A percentile compares a stretch with the other conserved stretches of the same genome.
Evolutionary conservation across 305 asterid genomes (phyloP).

Genomic region (Rubia balearica): DNA sequence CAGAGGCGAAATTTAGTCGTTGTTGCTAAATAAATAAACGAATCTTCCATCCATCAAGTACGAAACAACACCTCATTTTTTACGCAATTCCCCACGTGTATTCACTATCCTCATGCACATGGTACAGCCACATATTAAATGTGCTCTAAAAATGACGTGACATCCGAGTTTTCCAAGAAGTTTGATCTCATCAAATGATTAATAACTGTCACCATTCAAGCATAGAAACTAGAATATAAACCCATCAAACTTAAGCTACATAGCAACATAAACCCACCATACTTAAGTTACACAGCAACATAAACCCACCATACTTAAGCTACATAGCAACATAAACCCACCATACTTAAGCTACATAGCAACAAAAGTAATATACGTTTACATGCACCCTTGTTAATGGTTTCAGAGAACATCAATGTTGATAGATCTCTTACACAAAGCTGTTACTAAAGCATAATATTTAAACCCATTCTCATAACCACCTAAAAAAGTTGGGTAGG

Average conservation of each 20-base stretch:
- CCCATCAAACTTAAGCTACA: too few relatives aligned
- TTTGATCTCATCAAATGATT: neutral
- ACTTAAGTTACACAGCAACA: too few relatives aligned
- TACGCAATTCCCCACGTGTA: neutral
- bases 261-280: too few relatives aligned
- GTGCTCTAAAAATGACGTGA: too few relatives aligned
- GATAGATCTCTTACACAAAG: neutral
- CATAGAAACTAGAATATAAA: neutral
- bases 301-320: neutral
- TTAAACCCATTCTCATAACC: neutral
- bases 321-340: neutral
- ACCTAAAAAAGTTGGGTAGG: neutral
- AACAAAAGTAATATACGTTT: neutral
- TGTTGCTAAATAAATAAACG: neutral
- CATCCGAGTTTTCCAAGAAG: too few relatives aligned
- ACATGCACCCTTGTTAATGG: neutral
- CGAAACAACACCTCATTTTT: neutral
- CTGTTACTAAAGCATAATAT: neutral
- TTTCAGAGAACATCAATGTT: neutral
- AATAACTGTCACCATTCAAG: neutral
- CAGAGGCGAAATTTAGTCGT: too few relatives aligned
- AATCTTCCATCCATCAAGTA: neutral
- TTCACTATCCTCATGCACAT: too few relatives aligned
- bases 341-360: neutral
- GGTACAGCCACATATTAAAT: too few relatives aligned